Evolutionary conservation across 768 basidiomycete species (phyloP), one percentile per base, ranked within the genome.

Genomic region (Pluteus cervinus): DNA sequence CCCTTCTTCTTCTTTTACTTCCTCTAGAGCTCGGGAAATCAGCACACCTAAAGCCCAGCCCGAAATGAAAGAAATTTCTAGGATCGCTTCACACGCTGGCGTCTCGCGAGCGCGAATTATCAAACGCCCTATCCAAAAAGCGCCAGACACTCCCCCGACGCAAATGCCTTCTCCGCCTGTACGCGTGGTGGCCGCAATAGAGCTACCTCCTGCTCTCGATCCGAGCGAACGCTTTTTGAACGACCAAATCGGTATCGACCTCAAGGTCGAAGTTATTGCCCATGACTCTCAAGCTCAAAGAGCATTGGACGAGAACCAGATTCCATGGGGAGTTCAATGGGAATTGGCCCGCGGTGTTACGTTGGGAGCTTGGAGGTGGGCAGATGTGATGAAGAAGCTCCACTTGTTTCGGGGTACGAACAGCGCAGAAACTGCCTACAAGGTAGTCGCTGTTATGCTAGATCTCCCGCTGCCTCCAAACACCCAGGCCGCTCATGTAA

Each of bases 271-370:
- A 22, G 36, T 66, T 3, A 65, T 75, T 22, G 60, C 62, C 1
- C 65, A 75, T 30, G 50, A 60, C 36, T 12, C 20, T 3, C 41
- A 54, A 4, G 46, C 60, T 4, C 69, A 73, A 32, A 30, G 24
- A 7, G 5, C 62, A 1, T 43, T 73, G 31, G 71, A 74, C 28
- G 25, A 36, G 1, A 41, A 54, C 7, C 24, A 53, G 14, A 61
- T 74, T 23, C 47, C 60, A 9, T 72, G 70, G 65, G 72, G 71
- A 1, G 62, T 62, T 0, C 71, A 72, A 28, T 74, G 58, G 33
- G 68, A 72, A 39, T 45, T 73, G 14, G 66, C 68, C 10, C 58
- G 69, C 3, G 73, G 73, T 1, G 55, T 71, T 5, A 54, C 55
- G 3, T 39, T 41, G 4, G 54, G 53, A 1, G 22, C 37, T 0